Percentiles rank a stretch among this genome's conserved stretches.
Conservation (phyloP, 2,329 filamentous ascomycete species). For the Mariannaea sp. region DNA sequence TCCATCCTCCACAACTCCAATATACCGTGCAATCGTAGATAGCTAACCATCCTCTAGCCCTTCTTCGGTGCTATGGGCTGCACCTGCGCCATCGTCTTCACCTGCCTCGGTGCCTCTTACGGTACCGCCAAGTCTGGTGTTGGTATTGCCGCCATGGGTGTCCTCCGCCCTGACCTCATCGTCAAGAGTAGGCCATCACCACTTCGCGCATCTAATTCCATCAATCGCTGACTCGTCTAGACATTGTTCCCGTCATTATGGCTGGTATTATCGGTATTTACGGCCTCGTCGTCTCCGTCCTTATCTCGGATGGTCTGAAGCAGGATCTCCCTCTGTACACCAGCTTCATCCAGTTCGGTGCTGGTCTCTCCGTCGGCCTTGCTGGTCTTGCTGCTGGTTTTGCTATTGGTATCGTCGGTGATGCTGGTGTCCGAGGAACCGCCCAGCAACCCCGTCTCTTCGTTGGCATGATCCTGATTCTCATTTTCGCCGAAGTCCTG, state of each 20-base stretch:
- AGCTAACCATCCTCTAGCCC: constrained; percentile 57
- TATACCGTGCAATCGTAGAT: constrained; percentile 22
- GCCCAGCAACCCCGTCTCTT: constrained; percentile 85
- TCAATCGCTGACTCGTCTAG: constrained; percentile 52
- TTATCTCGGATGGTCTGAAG: constrained; percentile 79
- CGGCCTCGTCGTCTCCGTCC: constrained; percentile 84
- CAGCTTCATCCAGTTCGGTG: constrained; percentile 84
- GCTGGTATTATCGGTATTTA: constrained; percentile 99
- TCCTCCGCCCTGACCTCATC: constrained; percentile 95
- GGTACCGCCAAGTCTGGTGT: constrained; percentile 99
- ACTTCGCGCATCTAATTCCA: background rate
- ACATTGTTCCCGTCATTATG: constrained; percentile 99
- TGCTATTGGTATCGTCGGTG: constrained; percentile 86
- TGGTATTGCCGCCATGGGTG: constrained; percentile 97
- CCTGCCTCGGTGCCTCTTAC: constrained; percentile 94
- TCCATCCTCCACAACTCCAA: constrained; percentile 26
- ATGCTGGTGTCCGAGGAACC: constrained; percentile 85
- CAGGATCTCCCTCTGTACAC: constrained; percentile 78
- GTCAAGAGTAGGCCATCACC: constrained; percentile 83
- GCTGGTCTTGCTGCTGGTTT: constrained; percentile 84
- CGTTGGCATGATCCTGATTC: constrained; percentile 97
- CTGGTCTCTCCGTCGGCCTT: constrained; percentile 80
- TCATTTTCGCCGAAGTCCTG: constrained; percentile 99
- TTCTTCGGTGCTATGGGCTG: constrained; percentile 99
- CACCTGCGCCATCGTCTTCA: constrained; percentile 96